Percentiles rank a stretch among this genome's conserved stretches.
Evolutionary conservation across 108 stramenopile species (phyloP).

Genomic region (Bacterosira constricta): DNA sequence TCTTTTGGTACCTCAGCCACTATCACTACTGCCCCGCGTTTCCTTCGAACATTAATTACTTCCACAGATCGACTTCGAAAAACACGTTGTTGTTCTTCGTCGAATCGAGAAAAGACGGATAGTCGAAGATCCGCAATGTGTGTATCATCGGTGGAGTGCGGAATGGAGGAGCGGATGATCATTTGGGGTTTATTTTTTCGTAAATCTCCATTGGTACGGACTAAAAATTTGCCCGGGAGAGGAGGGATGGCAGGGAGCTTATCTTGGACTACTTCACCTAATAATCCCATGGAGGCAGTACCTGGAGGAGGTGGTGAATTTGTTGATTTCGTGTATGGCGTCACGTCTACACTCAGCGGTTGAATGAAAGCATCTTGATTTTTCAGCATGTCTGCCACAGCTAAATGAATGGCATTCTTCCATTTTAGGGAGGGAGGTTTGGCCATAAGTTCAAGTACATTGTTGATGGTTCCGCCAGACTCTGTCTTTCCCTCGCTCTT

Average conservation of each 20-base stretch:
- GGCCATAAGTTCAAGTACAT: not conserved
- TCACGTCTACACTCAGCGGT: not conserved
- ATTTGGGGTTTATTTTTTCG: not conserved
- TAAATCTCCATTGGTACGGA: not conserved
- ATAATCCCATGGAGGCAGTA: constrained; percentile 23
- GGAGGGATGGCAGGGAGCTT: constrained; percentile 26
- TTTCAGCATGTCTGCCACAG: constrained; percentile 27
- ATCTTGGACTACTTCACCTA: constrained; percentile 18
- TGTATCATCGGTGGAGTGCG: constrained; percentile 60
- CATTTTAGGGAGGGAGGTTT: constrained; percentile 2
- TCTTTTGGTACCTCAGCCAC: constrained; percentile 58
- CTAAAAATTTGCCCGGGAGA: constrained; percentile 26
- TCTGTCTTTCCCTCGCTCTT: not conserved
- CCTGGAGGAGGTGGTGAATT: constrained; percentile 26
- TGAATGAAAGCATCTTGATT: constrained; percentile 2
- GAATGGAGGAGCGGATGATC: constrained; percentile 35
- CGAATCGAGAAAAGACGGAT: constrained; percentile 76
- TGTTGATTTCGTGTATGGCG: not conserved
- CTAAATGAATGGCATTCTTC: constrained; percentile 35
- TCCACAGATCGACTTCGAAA: constrained; percentile 70
- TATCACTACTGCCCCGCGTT: constrained; percentile 70
- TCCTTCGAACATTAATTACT: constrained; percentile 62
- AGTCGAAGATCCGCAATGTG: constrained; percentile 83
- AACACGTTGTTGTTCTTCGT: constrained; percentile 52
- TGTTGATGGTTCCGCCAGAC: not conserved